Conservation (phyloP, 139 green algal genomes). For the Coelastrella sp. region DNA sequence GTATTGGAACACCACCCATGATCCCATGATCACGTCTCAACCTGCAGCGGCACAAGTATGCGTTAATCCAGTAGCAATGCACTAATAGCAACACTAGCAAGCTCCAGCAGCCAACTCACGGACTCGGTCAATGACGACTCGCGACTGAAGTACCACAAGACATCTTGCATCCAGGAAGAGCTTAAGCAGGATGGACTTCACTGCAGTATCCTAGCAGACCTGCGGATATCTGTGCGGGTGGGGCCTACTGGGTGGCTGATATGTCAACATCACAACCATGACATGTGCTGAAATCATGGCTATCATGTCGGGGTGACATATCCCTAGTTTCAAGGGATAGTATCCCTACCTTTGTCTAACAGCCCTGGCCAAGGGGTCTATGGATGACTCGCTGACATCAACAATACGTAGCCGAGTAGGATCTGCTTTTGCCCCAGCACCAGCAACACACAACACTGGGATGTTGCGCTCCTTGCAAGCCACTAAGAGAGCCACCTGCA, state of each 20-base stretch:
- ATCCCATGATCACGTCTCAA: slow-evolving; percentile 81
- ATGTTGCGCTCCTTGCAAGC: slow-evolving; percentile 86
- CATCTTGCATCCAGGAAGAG: no score
- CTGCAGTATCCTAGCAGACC: no score
- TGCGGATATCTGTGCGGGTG: no score
- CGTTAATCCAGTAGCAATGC: not conserved
- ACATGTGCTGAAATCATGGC: no score
- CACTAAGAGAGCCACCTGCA: slow-evolving; percentile 86
- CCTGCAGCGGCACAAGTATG: slow-evolving; percentile 45
- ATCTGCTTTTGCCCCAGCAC: slow-evolving; percentile 93
- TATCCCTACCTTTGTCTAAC: slow-evolving; percentile 73
- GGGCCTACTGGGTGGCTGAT: no score
- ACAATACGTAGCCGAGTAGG: slow-evolving; percentile 92
- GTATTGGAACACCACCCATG: slow-evolving; percentile 73
- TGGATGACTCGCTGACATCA: slow-evolving; percentile 86
- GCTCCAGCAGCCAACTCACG: not conserved
- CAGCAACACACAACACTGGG: slow-evolving; percentile 85
- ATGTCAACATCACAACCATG: no score
- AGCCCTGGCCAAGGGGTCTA: slow-evolving; percentile 89
- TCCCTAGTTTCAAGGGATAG: not conserved
- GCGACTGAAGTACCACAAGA: no score
- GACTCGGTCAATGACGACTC: no score
- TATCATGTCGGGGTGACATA: not conserved
- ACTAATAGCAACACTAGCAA: not conserved
- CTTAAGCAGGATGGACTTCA: no score